phyloP scores from a whole-genome alignment of 148 eudicot species.

The Camellia sinensis region DNA sequence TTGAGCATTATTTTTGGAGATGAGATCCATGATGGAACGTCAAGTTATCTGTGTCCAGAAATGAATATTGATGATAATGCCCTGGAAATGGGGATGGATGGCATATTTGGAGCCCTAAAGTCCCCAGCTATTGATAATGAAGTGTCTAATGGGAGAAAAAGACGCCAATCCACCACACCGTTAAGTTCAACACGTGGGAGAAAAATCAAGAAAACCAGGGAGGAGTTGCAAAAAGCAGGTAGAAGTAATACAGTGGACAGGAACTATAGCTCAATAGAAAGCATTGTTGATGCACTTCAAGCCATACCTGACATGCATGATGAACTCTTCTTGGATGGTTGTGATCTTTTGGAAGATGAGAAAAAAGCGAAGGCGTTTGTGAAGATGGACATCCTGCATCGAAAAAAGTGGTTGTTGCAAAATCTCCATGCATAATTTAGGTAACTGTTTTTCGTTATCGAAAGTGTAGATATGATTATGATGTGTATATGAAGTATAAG shows the following conservation, averaged over 20 bases:
- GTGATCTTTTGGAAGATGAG: conserved; percentile 19
- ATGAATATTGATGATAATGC: neutral
- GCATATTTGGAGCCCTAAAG: neutral
- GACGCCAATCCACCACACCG: neutral
- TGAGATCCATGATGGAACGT: neutral
- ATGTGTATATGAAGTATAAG: neutral
- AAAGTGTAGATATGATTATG: neutral
- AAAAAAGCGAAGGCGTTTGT: conserved; percentile 11
- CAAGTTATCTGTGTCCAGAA: neutral
- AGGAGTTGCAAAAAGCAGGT: conserved; percentile 3
- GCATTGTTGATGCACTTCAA: conserved; percentile 17
- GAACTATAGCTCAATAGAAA: conserved; percentile 7
- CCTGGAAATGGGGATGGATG: conserved; percentile 4
- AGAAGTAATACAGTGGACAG: neutral
- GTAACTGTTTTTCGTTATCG: neutral
- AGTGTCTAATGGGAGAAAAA: conserved; percentile 1
- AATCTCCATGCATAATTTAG: neutral
- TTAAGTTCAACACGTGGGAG: conserved; percentile 4
- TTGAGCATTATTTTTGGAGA: conserved; percentile 6
- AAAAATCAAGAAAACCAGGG: conserved; percentile 10
- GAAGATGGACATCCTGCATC: conserved; percentile 5
- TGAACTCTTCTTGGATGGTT: conserved; percentile 13
- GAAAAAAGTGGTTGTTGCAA: conserved; percentile 11
- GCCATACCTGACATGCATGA: conserved; percentile 12
- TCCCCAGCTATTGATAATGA: conserved; percentile 1